These are phyloP conservation scores for Hymenoscyphus salicellus DNA, from an alignment of 2,329 filamentous ascomycete species.

Conservation along the genomic window DNA sequence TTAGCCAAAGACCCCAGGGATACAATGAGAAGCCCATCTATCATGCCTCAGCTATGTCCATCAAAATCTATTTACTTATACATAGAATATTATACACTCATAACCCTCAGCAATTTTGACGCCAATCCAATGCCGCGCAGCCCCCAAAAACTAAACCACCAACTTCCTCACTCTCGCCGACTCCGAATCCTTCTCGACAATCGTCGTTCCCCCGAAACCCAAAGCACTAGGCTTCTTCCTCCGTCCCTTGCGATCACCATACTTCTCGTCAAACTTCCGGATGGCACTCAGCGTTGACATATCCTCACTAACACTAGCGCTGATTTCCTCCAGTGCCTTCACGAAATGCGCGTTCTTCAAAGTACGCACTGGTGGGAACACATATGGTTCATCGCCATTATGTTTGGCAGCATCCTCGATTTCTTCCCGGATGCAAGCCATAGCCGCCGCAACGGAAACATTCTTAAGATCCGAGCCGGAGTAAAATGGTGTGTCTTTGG, in stretches of 20 bases:
- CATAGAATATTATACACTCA: not conserved
- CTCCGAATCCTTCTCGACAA: conserved; percentile 33
- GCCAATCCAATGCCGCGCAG: not conserved
- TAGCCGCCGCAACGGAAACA: conserved; percentile 72
- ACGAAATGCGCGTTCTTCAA: conserved; percentile 74
- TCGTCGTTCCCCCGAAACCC: conserved; percentile 51
- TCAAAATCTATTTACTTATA: not conserved
- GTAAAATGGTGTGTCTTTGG: conserved; percentile 69
- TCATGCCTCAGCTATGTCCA: not conserved
- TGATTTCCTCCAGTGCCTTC: conserved; percentile 81
- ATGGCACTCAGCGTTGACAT: conserved; percentile 85
- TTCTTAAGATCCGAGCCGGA: conserved; percentile 84
- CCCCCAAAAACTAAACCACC: conserved; percentile 7
- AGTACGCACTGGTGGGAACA: conserved; percentile 65
- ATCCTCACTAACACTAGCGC: conserved; percentile 88
- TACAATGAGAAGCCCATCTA: not conserved
- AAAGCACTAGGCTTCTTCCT: conserved; percentile 56
- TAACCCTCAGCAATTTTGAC: not conserved
- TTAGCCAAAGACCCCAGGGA: not conserved
- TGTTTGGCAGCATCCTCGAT: conserved; percentile 44
- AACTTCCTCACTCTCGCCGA: conserved; percentile 35
- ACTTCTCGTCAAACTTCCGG: conserved; percentile 92
- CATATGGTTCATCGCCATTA: conserved; percentile 40
- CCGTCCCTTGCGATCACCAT: conserved; percentile 73
- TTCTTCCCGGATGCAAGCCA: conserved; percentile 77